Evolutionary conservation across 177 flowering plant species (phyloP).

Genomic region (Telopea speciosissima): DNA sequence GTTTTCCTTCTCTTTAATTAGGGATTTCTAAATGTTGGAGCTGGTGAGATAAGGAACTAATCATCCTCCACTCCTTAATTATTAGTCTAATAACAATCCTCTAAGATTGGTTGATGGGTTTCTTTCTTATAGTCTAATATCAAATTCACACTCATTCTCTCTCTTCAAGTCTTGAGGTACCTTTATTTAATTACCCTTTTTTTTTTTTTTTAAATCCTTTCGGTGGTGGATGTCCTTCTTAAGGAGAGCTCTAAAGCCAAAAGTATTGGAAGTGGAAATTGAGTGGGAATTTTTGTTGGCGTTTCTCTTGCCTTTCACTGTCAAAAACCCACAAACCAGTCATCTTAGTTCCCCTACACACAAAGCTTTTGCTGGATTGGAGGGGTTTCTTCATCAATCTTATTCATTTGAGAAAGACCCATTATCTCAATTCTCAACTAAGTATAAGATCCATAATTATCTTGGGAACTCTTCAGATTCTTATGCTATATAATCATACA

Average conservation of each 20-base stretch:
- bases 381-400: background rate
- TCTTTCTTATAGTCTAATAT: background rate
- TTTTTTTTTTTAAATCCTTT: background rate
- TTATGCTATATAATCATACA: slow-evolving; percentile 7
- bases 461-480: background rate
- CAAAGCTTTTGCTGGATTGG: slow-evolving; percentile 5
- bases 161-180: background rate
- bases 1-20: background rate
- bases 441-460: background rate
- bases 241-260: background rate
- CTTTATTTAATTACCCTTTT: background rate
- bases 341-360: slow-evolving; percentile 1
- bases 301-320: background rate
- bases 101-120: background rate
- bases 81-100: background rate
- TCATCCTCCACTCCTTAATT: slow-evolving; percentile 16
- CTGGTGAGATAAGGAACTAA: slow-evolving; percentile 6
- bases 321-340: slow-evolving; percentile 1
- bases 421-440: slow-evolving; percentile 9
- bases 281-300: slow-evolving; percentile 1
- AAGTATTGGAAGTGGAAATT: background rate
- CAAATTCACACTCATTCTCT: slow-evolving; percentile 10
- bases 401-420: slow-evolving; percentile 6
- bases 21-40: too few species aligned
- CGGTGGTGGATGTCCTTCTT: background rate